These are phyloP conservation scores for Drechslera avenae DNA, from an alignment of 2,329 filamentous ascomycete genomes.

Conservation along the genomic window DNA sequence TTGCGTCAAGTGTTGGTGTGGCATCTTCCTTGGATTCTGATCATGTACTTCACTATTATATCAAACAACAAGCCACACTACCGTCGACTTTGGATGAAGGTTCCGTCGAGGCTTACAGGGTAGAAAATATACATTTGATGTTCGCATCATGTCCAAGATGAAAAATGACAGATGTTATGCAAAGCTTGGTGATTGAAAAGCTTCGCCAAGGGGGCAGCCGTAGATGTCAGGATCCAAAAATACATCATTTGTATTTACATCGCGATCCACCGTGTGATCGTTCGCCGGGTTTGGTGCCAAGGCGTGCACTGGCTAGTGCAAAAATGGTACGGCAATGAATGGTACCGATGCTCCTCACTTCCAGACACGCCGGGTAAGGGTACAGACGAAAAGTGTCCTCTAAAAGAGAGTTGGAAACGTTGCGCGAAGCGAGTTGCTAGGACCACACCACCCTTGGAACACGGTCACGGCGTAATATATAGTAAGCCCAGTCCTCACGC, in stretches of 20 bases:
- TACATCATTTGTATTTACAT: not conserved
- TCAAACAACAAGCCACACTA: conserved; percentile 4
- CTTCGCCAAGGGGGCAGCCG: not conserved
- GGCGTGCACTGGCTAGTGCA: not conserved
- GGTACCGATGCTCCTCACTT: conserved; percentile 1
- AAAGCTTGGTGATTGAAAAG: not conserved
- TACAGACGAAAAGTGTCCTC: conserved; percentile 11
- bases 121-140: conserved; percentile 1
- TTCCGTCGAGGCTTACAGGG: conserved; percentile 1
- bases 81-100: not conserved
- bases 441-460: not conserved
- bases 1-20: conserved; percentile 15
- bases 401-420: not conserved
- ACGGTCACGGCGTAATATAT: conserved; percentile 3
- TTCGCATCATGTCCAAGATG: no score
- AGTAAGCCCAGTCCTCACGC: conserved; percentile 3
- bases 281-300: conserved; percentile 1
- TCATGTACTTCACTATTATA: conserved; percentile 15
- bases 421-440: conserved; percentile 6
- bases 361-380: conserved; percentile 6
- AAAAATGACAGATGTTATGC: no score
- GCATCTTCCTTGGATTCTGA: conserved; percentile 9
- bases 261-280: not conserved
- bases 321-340: not conserved
- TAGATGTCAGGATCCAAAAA: not conserved